Evolutionary conservation across 192 early-diverging fungal species (phyloP), one percentile per base, ranked within the genome.

Genomic region (Coemansia sp.): DNA sequence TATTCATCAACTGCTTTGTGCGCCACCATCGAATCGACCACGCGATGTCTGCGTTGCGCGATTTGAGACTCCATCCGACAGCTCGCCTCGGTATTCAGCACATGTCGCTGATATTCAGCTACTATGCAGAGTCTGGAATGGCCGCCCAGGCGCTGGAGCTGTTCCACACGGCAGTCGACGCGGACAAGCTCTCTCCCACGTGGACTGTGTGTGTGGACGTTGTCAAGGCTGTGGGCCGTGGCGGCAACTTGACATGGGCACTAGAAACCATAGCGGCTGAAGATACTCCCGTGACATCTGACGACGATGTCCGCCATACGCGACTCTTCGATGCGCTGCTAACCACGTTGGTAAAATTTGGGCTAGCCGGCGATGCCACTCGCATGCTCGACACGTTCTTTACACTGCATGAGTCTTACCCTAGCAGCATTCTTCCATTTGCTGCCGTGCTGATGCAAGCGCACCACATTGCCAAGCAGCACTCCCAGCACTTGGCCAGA

Each of bases 1-100:
- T 62, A 32, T 82, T 82, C 15, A 71, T 74, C 25, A 59, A 61
- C 56, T 41, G 47, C 45, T 82, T 82, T 73, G 66, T 82, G 19
- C 63, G 66, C 8, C 35, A 35, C 9, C 41, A 43, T 1, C 53
- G 63, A 25, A 6, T 65, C n/a, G 73, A 74, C 63, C 66, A 67
- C 22, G 79, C 79, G 15, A 19, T 65, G 6, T 24, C 24, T 19
- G 70, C 32, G n/a, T 11, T 73, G 53, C 27, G 59, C 5, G 73
- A 69, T 20, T 37, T 82, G 59, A 31, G 70, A 6, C 45, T 19
- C 9, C 73, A 82, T 35, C 70, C 70, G 29, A 54, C 40, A 1
- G 70, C 69, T 1, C 41, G 62, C 14, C 27, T 41, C 15, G 60
- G 51, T 0, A 29, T 45, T 22, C 60, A 36, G 17, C 65, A 76